Percentiles rank a stretch among this genome's conserved stretches.
These are phyloP conservation scores for Diaporthe vexans DNA, from an alignment of 2,329 filamentous ascomycete species.

Conservation along the genomic window DNA sequence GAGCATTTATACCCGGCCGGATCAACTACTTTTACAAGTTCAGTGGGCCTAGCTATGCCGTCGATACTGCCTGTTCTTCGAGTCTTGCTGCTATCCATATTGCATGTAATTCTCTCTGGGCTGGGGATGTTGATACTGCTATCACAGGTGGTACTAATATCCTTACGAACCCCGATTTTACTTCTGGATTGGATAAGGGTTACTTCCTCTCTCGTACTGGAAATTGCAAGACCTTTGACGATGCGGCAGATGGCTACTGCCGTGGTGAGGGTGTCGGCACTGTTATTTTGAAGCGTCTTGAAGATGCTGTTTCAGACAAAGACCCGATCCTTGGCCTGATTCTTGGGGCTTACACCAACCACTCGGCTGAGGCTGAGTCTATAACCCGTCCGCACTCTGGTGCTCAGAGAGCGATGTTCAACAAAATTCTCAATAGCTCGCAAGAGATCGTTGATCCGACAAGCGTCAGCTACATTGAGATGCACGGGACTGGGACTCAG, in stretches of 20 bases:
- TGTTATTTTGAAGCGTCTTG: slow-evolving; percentile 63
- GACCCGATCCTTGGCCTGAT: slow-evolving; percentile 48
- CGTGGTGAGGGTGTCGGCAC: slow-evolving; percentile 62
- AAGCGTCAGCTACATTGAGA: slow-evolving; percentile 55
- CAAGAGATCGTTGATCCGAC: slow-evolving; percentile 74
- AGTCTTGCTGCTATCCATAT: slow-evolving; percentile 56
- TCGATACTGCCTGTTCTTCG: slow-evolving; percentile 57
- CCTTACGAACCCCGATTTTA: slow-evolving; percentile 74
- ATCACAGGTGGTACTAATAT: slow-evolving; percentile 74
- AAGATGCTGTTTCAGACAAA: slow-evolving; percentile 60
- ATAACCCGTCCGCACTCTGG: slow-evolving; percentile 24
- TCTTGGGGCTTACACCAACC: slow-evolving; percentile 18
- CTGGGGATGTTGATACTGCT: slow-evolving; percentile 73
- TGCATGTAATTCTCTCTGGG: slow-evolving; percentile 67
- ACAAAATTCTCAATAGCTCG: slow-evolving; percentile 17
- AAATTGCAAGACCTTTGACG: slow-evolving; percentile 52
- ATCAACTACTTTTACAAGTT: slow-evolving; percentile 55
- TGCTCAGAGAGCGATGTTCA: slow-evolving; percentile 27
- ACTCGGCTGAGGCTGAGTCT: slow-evolving; percentile 28
- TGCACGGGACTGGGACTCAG: slow-evolving; percentile 36
- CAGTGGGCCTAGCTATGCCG: slow-evolving; percentile 50
- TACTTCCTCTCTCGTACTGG: slow-evolving; percentile 69
- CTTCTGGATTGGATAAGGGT: slow-evolving; percentile 72
- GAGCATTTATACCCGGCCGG: slow-evolving; percentile 51
- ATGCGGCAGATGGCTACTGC: slow-evolving; percentile 61